Evolutionary conservation across 257 asterid species (phyloP), one percentile per base, ranked within the genome.

Genomic region (Ocimum tenuiflorum): DNA sequence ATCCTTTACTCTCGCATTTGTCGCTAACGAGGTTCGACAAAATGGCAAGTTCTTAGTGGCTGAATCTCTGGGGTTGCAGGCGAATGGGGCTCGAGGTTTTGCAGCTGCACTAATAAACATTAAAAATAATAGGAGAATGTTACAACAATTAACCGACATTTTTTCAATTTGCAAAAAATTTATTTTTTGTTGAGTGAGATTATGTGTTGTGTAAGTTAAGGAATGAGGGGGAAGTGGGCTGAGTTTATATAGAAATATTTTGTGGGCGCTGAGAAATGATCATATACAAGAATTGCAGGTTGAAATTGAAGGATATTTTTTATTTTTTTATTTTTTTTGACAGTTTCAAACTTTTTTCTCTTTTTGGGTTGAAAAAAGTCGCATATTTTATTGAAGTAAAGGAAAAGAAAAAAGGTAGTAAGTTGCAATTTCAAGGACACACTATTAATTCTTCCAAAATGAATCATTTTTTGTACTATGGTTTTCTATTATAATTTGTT

Each of bases 51-150:
- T 66, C 18, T 62, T 78, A 5, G 82, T 77, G 50, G 57, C 51
- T n/a, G n/a, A n/a, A n/a, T n/a, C n/a, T n/a, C n/a, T n/a, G 2
- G 84, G 78, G 68, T 82, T 77, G 45, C 97, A 90, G 38, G 96
- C 95, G 67, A 85, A 86, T 2, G n/a, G n/a, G n/a, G n/a, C n/a
- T n/a, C n/a, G n/a, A n/a, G n/a, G n/a, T n/a, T n/a, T 17, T 3
- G 74, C 42, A 9, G 7, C 36, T 48, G 8, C 3, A 6, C n/a
- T n/a, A n/a, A n/a, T n/a, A n/a, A n/a, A 95, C 23, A 90, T 88
- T 13, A 73, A 58, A 7, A 74, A 47, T 20, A 65, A 3, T 17
- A 45, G 19, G 23, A 70, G 45, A 31, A 58, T 27, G 55, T 24
- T 54, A 55, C 72, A 43, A 43, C 62, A 54, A 33, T 57, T 0